phyloP scores from a whole-genome alignment of 2,329 filamentous ascomycete species.

The Botrytis aclada region DNA sequence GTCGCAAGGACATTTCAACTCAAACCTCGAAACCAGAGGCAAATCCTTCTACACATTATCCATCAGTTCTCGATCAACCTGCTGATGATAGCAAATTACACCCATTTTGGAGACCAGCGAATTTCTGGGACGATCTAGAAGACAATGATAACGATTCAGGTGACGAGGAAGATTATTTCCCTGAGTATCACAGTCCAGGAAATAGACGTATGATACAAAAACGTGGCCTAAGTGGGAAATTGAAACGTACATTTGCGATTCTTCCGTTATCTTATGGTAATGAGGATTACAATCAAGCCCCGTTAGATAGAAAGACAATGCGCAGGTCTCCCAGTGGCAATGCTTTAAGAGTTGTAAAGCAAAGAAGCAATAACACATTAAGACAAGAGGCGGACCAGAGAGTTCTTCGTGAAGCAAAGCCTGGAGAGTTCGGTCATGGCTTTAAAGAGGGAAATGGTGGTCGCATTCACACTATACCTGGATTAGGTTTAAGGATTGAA shows the following conservation, averaged over 20 bases:
- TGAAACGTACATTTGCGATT: constrained; percentile 57
- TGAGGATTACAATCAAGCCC: constrained; percentile 38
- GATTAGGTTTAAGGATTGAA: constrained; percentile 46
- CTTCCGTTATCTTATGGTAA: constrained; percentile 48
- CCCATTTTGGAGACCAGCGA: constrained; percentile 59
- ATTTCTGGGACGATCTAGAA: constrained; percentile 43
- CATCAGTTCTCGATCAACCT: constrained; percentile 46
- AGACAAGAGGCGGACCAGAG: constrained; percentile 26
- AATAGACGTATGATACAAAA: constrained; percentile 46
- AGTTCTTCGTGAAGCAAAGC: constrained; percentile 21
- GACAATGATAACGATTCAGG: constrained; percentile 39
- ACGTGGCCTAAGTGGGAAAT: constrained; percentile 46
- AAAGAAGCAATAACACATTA: constrained; percentile 45
- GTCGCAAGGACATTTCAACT: constrained; percentile 29
- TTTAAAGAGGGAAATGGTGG: constrained; percentile 36
- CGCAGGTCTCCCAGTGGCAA: constrained; percentile 58
- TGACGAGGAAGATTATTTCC: constrained; percentile 40
- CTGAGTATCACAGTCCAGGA: constrained; percentile 41
- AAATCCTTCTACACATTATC: constrained; percentile 39
- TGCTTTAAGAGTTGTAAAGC: constrained; percentile 51
- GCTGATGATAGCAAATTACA: constrained; percentile 55
- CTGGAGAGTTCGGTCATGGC: constrained; percentile 31
- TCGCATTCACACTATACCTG: constrained; percentile 33
- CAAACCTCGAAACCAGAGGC: constrained; percentile 31
- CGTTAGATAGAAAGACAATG: constrained; percentile 55